Evolutionary conservation across 371 early-diverging fungal genomes (phyloP).

Genomic region (Rhizomucor miehei): DNA sequence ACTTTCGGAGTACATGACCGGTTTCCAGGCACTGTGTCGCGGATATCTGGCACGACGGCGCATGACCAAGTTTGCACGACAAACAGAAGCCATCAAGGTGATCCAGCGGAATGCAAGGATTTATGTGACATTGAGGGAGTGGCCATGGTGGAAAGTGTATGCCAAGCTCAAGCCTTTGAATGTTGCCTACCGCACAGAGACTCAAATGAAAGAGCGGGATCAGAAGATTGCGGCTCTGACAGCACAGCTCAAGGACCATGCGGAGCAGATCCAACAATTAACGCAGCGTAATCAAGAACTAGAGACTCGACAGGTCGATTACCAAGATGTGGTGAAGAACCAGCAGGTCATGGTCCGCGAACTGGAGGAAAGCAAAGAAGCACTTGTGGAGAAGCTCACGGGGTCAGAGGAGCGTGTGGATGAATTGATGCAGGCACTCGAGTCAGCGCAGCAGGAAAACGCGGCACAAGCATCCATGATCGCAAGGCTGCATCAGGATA

Average conservation of each 20-base stretch:
- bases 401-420: constrained; percentile 65
- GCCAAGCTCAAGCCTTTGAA: constrained; percentile 96
- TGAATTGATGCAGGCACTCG: constrained; percentile 25
- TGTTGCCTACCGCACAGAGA: constrained; percentile 78
- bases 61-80: constrained; percentile 70
- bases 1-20: constrained; percentile 77
- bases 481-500: constrained; percentile 34
- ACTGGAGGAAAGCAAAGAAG: constrained; percentile 57
- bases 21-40: constrained; percentile 90
- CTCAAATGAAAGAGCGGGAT: constrained; percentile 51
- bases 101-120: constrained; percentile 92
- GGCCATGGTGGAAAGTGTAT: constrained; percentile 98
- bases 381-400: constrained; percentile 59
- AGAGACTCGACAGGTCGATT: constrained; percentile 46
- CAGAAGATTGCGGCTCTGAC: constrained; percentile 56
- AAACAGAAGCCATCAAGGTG: constrained; percentile 82
- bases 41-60: constrained; percentile 76
- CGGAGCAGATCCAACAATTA: constrained; percentile 53
- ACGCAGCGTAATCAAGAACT: constrained; percentile 45
- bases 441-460: constrained; percentile 59
- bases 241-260: constrained; percentile 40
- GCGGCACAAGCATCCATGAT: constrained; percentile 49
- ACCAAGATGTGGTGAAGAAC: constrained; percentile 39
- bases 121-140: constrained; percentile 85
- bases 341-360: constrained; percentile 48